Conservation (phyloP, 257 asterid genomes). For the Orobanche coerulescens region DNA sequence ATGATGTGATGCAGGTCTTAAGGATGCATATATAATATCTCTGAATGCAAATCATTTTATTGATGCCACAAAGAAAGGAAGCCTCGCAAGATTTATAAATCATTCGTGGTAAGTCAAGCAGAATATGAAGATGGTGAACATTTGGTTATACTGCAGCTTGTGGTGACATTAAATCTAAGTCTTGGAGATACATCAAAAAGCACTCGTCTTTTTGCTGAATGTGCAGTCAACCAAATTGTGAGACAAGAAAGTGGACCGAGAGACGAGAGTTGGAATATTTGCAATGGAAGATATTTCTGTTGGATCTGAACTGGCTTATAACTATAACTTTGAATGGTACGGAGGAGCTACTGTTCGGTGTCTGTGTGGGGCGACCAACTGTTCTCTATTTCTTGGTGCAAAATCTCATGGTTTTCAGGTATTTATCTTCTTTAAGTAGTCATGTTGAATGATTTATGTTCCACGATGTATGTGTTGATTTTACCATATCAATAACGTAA, state of each 20-base stretch:
- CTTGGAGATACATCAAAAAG: slow-evolving; percentile 1
- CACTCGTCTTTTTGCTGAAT: slow-evolving; percentile 18
- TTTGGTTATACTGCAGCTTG: slow-evolving; percentile 9
- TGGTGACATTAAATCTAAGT: slow-evolving; percentile 1
- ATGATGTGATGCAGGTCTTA: slow-evolving; percentile 49
- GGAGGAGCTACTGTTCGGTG: slow-evolving; percentile 93
- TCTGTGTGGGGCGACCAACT: slow-evolving; percentile 83
- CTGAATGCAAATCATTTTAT: slow-evolving; percentile 57
- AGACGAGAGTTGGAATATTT: slow-evolving; percentile 85
- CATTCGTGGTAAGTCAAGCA: slow-evolving; percentile 74
- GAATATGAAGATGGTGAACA: slow-evolving; percentile 13
- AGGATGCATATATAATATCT: slow-evolving; percentile 78
- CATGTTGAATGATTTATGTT: slow-evolving; percentile 1
- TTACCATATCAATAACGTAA: too few relatives aligned
- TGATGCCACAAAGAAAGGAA: slow-evolving; percentile 86
- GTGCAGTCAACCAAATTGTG: slow-evolving; percentile 86
- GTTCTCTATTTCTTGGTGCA: slow-evolving; percentile 91
- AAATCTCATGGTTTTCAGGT: slow-evolving; percentile 98
- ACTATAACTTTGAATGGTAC: slow-evolving; percentile 92
- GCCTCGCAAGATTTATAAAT: slow-evolving; percentile 81
- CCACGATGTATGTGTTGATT: too few relatives aligned
- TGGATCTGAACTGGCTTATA: slow-evolving; percentile 73
- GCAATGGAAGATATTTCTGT: slow-evolving; percentile 56
- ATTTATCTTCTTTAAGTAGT: slow-evolving; percentile 18
- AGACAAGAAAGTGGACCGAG: slow-evolving; percentile 98